Conservation (phyloP, 345 rosid genomes). For the Fremontodendron californicum region DNA sequence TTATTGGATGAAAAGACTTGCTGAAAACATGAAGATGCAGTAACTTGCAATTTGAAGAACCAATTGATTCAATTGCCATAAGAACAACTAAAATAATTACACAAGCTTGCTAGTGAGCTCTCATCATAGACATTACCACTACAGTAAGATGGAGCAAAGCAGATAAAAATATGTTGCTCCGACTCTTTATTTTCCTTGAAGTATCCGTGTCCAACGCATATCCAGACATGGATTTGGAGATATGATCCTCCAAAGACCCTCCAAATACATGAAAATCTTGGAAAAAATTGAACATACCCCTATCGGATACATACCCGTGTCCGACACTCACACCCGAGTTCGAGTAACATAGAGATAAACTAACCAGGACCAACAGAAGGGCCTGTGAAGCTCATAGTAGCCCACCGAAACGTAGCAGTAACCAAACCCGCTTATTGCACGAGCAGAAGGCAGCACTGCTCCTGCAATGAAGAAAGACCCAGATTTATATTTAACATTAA, state of each 20-base stretch:
- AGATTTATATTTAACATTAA: conserved; percentile 1
- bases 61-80: background rate
- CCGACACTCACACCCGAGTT: too few species aligned
- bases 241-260: too few species aligned
- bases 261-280: too few species aligned
- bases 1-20: background rate
- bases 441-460: conserved; percentile 1
- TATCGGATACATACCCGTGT: too few species aligned
- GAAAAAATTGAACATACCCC: too few species aligned
- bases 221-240: too few species aligned
- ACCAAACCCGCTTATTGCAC: conserved; percentile 8
- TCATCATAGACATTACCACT: background rate
- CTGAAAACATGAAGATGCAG: background rate
- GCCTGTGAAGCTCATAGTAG: conserved; percentile 76
- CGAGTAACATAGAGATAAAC: too few species aligned
- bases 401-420: conserved; percentile 16
- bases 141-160: background rate
- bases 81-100: background rate
- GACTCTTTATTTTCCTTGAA: too few species aligned
- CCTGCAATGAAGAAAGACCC: conserved; percentile 27
- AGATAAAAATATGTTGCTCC: too few species aligned
- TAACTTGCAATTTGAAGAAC: background rate
- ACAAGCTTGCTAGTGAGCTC: background rate
- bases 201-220: too few species aligned
- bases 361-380: conserved; percentile 65